A percentile compares a stretch with the other conserved stretches of the same genome.
These are phyloP conservation scores for Trichosporon asahii DNA, from an alignment of 1,284 basidiomycete genomes.

Conservation along the genomic window DNA sequence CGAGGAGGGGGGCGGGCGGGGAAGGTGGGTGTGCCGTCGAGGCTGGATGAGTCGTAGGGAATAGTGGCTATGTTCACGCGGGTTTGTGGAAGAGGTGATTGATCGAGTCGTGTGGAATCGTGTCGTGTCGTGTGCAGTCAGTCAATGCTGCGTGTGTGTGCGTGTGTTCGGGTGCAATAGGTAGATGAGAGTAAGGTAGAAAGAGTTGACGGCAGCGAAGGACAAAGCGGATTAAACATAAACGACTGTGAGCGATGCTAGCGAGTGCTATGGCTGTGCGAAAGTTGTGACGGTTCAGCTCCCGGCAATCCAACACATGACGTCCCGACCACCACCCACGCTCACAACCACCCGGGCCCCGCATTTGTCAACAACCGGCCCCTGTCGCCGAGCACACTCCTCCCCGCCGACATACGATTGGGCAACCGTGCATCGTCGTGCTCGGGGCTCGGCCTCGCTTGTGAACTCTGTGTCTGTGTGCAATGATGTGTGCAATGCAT, in stretches of 20 bases:
- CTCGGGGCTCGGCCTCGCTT: background rate
- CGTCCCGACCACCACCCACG: background rate
- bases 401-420: background rate
- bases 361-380: background rate
- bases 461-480: background rate
- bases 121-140: background rate
- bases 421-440: background rate
- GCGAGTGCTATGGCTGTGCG: background rate
- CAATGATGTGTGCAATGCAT: background rate
- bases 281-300: background rate
- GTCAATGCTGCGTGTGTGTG: slow-evolving; percentile 2
- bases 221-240: slow-evolving; percentile 2
- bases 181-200: background rate
- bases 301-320: background rate
- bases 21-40: background rate
- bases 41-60: background rate
- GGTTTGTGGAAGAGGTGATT: background rate
- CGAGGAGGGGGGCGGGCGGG: background rate
- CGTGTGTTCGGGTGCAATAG: background rate
- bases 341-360: background rate
- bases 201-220: background rate
- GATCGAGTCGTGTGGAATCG: background rate
- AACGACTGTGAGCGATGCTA: too few species aligned
- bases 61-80: background rate
- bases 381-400: background rate